Evolutionary conservation across 148 eudicot species (phyloP).

Genomic region (Nepenthes mirabilis): DNA sequence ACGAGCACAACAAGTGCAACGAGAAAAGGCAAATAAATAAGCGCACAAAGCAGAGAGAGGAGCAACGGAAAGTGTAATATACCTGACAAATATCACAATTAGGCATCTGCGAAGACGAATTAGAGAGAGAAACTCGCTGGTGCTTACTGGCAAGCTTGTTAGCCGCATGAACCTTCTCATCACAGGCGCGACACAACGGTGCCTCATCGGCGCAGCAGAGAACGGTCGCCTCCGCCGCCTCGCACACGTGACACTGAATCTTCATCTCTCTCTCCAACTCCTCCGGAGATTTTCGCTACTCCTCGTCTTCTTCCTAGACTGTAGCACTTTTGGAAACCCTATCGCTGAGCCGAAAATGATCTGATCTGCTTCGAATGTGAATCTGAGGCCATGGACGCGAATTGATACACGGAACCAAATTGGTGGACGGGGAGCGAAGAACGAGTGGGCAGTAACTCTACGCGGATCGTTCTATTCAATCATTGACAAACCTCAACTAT

Average conservation of each 20-base stretch:
- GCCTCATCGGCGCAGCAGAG: slow-evolving; percentile 90
- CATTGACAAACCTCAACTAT: no score
- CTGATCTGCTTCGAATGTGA: no score
- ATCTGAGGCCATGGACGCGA: no score
- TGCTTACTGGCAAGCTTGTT: slow-evolving; percentile 94
- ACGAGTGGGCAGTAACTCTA: no score
- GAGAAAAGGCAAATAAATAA: not conserved
- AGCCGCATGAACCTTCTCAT: slow-evolving; percentile 83
- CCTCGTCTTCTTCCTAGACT: no score
- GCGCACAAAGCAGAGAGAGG: not conserved
- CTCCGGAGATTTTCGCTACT: no score
- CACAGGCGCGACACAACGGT: slow-evolving; percentile 54
- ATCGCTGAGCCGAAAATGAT: no score
- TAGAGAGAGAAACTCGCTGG: slow-evolving; percentile 62
- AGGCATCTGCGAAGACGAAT: slow-evolving; percentile 46
- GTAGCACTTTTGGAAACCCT: no score
- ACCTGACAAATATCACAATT: slow-evolving; percentile 97
- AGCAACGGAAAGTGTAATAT: not conserved
- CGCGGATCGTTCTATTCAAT: no score
- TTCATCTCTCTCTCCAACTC: slow-evolving; percentile 33
- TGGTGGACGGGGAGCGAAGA: no score
- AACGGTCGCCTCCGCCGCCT: slow-evolving; percentile 67
- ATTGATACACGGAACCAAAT: no score
- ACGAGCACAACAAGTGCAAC: no score
- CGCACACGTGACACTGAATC: slow-evolving; percentile 95